These are phyloP conservation scores for Cryphonectria naterciae DNA, from an alignment of 2,329 filamentous ascomycete genomes.

Conservation along the genomic window DNA sequence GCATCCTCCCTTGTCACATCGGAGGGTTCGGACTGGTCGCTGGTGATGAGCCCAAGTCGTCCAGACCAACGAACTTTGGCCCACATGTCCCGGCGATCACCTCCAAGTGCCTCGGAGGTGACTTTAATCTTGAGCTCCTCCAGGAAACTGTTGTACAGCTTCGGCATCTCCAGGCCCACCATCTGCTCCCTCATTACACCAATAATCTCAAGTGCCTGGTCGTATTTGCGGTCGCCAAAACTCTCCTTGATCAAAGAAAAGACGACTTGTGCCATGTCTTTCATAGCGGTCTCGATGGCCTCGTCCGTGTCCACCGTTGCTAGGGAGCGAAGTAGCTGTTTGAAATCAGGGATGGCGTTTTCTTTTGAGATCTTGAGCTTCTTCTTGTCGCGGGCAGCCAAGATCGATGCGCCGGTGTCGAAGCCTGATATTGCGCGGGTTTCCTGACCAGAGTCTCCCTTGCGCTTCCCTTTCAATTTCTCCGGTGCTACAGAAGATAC, in stretches of 20 bases:
- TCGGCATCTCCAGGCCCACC: conserved; percentile 74
- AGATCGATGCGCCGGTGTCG: conserved; percentile 81
- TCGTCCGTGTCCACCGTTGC: conserved; percentile 59
- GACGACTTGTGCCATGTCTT: conserved; percentile 76
- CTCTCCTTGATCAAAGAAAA: conserved; percentile 70
- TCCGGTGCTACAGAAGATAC: conserved; percentile 64
- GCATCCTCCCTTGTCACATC: conserved; percentile 72
- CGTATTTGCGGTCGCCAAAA: conserved; percentile 76
- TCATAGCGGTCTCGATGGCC: conserved; percentile 67
- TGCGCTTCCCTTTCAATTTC: conserved; percentile 75
- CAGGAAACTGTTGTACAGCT: conserved; percentile 76
- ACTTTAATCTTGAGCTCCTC: conserved; percentile 72
- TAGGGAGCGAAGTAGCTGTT: conserved; percentile 63
- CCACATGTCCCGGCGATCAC: conserved; percentile 84
- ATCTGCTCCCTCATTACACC: conserved; percentile 79
- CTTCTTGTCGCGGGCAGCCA: conserved; percentile 33
- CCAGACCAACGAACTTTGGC: conserved; percentile 67
- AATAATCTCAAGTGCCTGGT: conserved; percentile 74
- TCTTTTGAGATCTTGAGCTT: conserved; percentile 53
- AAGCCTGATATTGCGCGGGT: conserved; percentile 77
- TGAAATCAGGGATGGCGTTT: conserved; percentile 91
- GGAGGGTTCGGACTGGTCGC: conserved; percentile 64
- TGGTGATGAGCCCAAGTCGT: conserved; percentile 72
- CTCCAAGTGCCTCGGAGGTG: conserved; percentile 70
- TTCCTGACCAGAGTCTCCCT: conserved; percentile 67